Base-by-base conservation (phyloP, 352 stramenopile species). In the Pythium guiyangense region DNA sequence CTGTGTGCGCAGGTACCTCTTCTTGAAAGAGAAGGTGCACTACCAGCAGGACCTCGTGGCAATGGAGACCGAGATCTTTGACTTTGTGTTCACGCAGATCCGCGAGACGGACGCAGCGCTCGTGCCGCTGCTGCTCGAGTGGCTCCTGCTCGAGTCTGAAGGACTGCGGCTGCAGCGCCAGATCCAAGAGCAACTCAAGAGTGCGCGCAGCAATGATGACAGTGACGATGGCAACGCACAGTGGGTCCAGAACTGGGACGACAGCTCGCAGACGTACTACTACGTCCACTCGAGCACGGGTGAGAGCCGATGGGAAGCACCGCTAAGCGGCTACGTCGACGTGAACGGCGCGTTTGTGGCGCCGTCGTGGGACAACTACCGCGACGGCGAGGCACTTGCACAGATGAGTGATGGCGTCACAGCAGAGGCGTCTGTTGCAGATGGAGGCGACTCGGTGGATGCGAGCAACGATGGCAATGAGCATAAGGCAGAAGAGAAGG, bases 11-110 rank as follows among this genome's bases (percentile, higher is more conserved):
- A 89, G 78, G 50, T 90, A 91, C 55, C 62, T 92, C 17, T 92
- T 75, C 59, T 60, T 92, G 11, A 92, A 92, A 48, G 82, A 92
- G 50, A 92, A 92, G 47, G 74, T 92, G 11, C 82, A 92, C 49
- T 72, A 79, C 49, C 69, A 84, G 22, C 67, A 89, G 26, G 82
- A 92, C 50, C 69, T 92, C 12, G 79, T 86, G 5, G 68, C 72
- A 0, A 77, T 86, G 43, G 76, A 90, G 27, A 79, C 72, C 10
- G 79, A 87, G 14, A 90, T 92, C 22, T 71, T 70, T 8, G 48
- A 66, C 3, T 88, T 87, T 50, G 71, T 92, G 39, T 89, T 90
- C 59, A 58, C 66, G 0, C 60, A 84, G 10, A 81, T 92, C 17
- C 50, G 74, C 25, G 64, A 82, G 27, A 75, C 69, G 10, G 79